A percentile compares a stretch with the other conserved stretches of the same genome.
These are phyloP conservation scores for Tephrocybe sp. DNA, from an alignment of 768 basidiomycete species.

Conservation along the genomic window DNA sequence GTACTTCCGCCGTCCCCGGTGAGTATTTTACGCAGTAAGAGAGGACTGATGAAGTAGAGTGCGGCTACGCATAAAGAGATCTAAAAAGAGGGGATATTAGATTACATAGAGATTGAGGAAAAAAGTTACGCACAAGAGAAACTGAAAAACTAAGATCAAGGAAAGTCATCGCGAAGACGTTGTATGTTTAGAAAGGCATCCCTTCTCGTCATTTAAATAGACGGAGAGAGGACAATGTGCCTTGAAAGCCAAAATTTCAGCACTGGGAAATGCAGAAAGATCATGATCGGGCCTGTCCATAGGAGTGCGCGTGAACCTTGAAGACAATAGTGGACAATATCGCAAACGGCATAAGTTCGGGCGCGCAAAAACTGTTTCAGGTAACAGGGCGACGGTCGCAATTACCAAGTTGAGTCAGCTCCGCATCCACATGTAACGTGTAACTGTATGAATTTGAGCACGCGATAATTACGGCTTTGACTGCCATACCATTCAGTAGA, in stretches of 20 bases:
- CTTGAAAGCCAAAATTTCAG: not conserved
- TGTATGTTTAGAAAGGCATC: not conserved
- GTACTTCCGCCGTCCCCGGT: constrained; percentile 20
- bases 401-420: not conserved
- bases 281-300: not conserved
- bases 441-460: too few species aligned
- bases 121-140: not conserved
- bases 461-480: not conserved
- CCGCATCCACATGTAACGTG: not conserved
- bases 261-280: not conserved
- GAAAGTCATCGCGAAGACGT: not conserved
- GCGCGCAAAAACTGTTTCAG: not conserved
- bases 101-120: not conserved
- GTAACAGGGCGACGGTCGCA: not conserved
- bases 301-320: not conserved
- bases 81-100: not conserved
- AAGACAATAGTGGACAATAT: not conserved
- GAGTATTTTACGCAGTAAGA: constrained; percentile 18
- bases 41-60: constrained; percentile 2
- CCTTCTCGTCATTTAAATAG: not conserved
- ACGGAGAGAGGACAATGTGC: not conserved
- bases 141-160: not conserved
- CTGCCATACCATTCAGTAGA: too few species aligned
- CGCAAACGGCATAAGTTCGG: not conserved
- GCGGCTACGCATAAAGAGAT: not conserved